These are phyloP conservation scores for Spirogloea muscicola DNA, from an alignment of 139 green algal species.

Conservation along the genomic window DNA sequence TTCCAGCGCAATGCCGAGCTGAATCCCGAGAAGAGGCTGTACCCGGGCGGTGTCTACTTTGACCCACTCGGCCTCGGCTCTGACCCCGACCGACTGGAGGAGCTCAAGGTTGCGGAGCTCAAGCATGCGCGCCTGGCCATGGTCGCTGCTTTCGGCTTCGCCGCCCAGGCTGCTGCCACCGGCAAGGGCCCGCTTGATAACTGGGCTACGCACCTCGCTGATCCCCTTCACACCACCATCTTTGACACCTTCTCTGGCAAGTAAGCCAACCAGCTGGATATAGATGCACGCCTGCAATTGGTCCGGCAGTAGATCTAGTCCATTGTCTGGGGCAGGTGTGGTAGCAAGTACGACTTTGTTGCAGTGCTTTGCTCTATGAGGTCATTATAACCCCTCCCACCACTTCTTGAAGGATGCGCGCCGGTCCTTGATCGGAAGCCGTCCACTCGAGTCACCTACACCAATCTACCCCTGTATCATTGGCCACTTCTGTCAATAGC, in stretches of 20 bases:
- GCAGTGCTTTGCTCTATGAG: too few relatives aligned
- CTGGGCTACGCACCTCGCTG: slow-evolving; percentile 40
- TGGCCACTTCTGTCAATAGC: too few relatives aligned
- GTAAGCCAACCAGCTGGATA: too few relatives aligned
- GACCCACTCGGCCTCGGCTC: slow-evolving; percentile 50
- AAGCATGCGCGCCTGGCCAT: slow-evolving; percentile 55
- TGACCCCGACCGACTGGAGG: slow-evolving; percentile 23
- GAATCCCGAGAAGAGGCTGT: slow-evolving; percentile 47
- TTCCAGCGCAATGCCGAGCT: slow-evolving; percentile 43
- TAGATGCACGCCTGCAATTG: too few relatives aligned
- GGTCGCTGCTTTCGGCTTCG: slow-evolving; percentile 53
- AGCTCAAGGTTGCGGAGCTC: slow-evolving; percentile 53
- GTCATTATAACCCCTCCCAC: too few relatives aligned
- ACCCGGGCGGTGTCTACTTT: slow-evolving; percentile 52
- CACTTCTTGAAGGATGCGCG: too few relatives aligned
- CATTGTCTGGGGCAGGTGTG: too few relatives aligned
- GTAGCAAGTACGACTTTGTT: too few relatives aligned
- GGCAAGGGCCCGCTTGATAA: slow-evolving; percentile 51
- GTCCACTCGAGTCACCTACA: too few relatives aligned
- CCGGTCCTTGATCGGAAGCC: too few relatives aligned
- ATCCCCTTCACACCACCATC: slow-evolving; percentile 41
- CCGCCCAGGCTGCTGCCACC: slow-evolving; percentile 48
- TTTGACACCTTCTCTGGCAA: slow-evolving; percentile 44
- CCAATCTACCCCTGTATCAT: too few relatives aligned
- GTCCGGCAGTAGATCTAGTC: too few relatives aligned